These are phyloP conservation scores for Metschnikowia proteae DNA, from an alignment of 805 yeast genomes.

Conservation along the genomic window DNA sequence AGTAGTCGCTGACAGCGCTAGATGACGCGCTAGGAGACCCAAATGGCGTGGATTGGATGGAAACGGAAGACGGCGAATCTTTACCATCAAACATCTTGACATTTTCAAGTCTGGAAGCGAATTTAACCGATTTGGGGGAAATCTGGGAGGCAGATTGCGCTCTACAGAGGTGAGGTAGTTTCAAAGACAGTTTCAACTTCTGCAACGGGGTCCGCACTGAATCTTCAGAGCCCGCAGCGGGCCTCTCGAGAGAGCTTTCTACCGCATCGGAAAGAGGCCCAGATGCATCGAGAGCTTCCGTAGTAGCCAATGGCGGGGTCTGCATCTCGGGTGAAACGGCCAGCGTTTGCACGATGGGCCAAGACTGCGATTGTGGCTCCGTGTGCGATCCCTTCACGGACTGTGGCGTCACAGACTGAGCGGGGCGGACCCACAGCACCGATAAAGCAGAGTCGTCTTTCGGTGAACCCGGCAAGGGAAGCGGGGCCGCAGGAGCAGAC, in stretches of 20 bases:
- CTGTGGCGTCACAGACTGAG: background rate
- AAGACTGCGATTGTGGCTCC: background rate
- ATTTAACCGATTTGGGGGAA: slow-evolving; percentile 53
- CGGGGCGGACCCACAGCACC: slow-evolving; percentile 9
- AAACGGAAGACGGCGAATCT: slow-evolving; percentile 62
- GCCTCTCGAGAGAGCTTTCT: background rate
- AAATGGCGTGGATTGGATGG: slow-evolving; percentile 50
- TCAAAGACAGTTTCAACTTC: slow-evolving; percentile 23
- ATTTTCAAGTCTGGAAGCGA: slow-evolving; percentile 57
- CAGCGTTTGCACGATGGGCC: background rate
- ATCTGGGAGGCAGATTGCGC: slow-evolving; percentile 28
- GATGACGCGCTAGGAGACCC: slow-evolving; percentile 27
- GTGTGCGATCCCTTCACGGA: too few relatives aligned
- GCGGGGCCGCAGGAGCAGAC: background rate
- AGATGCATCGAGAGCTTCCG: background rate
- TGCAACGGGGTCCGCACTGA: slow-evolving; percentile 11
- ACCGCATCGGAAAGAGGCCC: background rate
- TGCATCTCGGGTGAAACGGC: background rate
- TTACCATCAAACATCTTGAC: slow-evolving; percentile 61
- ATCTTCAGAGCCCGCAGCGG: slow-evolving; percentile 1
- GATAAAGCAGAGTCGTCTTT: slow-evolving; percentile 7
- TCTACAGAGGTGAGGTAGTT: slow-evolving; percentile 19
- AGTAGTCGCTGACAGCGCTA: slow-evolving; percentile 21
- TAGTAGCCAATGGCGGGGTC: background rate
- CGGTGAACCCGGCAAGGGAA: background rate